Evolutionary conservation across 768 basidiomycete genomes (phyloP).

Genomic region (Pulveroboletus sp.): DNA sequence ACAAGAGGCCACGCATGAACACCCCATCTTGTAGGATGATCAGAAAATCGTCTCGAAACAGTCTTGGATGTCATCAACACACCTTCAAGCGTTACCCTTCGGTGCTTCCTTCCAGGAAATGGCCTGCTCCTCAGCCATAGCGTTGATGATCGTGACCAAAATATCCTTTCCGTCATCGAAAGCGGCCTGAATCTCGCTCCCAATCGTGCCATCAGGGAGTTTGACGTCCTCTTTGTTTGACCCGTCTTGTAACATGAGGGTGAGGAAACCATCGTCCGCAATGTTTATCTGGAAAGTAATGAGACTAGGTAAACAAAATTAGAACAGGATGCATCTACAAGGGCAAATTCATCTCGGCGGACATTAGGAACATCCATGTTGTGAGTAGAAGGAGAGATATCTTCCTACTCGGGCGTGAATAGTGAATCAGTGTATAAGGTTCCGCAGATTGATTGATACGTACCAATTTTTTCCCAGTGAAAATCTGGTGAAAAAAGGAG

Average conservation of each 20-base stretch:
- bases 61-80: background rate
- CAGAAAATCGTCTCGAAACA: background rate
- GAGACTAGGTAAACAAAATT: background rate
- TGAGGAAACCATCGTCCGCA: slow-evolving; percentile 93
- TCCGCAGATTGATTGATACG: slow-evolving; percentile 22
- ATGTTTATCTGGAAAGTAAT: slow-evolving; percentile 61
- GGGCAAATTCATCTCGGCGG: slow-evolving; percentile 80
- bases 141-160: slow-evolving; percentile 77
- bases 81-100: slow-evolving; percentile 40
- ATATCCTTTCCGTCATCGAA: slow-evolving; percentile 90
- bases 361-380: slow-evolving; percentile 99
- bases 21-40: background rate
- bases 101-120: slow-evolving; percentile 90
- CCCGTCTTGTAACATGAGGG: slow-evolving; percentile 85
- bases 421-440: background rate
- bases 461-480: slow-evolving; percentile 96
- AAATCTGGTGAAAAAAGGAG: slow-evolving; percentile 62
- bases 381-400: slow-evolving; percentile 95
- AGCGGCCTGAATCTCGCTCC: slow-evolving; percentile 57
- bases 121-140: slow-evolving; percentile 93
- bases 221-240: slow-evolving; percentile 88
- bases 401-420: slow-evolving; percentile 55
- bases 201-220: slow-evolving; percentile 82
- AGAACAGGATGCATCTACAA: slow-evolving; percentile 46
- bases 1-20: background rate